Base-by-base conservation (phyloP, 2,329 filamentous ascomycete genomes). In the Proliferodiscus dingleyae region DNA sequence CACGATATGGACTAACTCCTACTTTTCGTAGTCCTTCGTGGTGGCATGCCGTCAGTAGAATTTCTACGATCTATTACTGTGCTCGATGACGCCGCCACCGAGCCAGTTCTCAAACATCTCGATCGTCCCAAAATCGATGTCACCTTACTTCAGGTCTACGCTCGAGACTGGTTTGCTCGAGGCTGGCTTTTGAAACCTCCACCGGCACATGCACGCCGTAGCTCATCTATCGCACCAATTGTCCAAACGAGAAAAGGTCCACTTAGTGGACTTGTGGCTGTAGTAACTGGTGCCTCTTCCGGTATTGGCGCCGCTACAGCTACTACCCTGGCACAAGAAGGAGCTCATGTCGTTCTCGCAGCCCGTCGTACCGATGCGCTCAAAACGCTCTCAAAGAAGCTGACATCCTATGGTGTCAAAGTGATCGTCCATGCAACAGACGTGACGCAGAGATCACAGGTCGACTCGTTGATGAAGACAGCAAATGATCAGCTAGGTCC, bases 221-320 rank as follows among this genome's bases (percentile, higher is more conserved):
- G 24, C 70, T 70, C 15, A 5, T 61, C 68, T 16, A 65, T 64
- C 3, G 67, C 69, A 39, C 65, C 68, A 22, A 69, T 72, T 39
- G n/a, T n/a, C n/a, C n/a, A n/a, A n/a, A n/a, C n/a, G n/a, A 64
- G 68, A 37, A 68, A 68, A 48, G 82, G 83, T 1, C 78, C 82
- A 2, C 68, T 89, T 3, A 76, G 74, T 30, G 85, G 84, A 10
- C 77, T 78, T 36, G 83, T 90, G 0, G 87, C 83, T 18, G 79
- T 90, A 22, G 72, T 90, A n/a, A 89, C 85, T 0, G 87, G 87
- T 22, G 85, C 86, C 2, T 89, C 85, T 2, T 89, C 85, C 1
- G 86, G 87, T 1, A 89, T 90, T 46, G 87, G 87, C 13, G 84
- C 85, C 5, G 86, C 87, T 1, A 82, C 88, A 4, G 83, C 85